These are phyloP conservation scores for Suhomyces maxii DNA, from an alignment of 1,139 yeast species.

Conservation along the genomic window DNA sequence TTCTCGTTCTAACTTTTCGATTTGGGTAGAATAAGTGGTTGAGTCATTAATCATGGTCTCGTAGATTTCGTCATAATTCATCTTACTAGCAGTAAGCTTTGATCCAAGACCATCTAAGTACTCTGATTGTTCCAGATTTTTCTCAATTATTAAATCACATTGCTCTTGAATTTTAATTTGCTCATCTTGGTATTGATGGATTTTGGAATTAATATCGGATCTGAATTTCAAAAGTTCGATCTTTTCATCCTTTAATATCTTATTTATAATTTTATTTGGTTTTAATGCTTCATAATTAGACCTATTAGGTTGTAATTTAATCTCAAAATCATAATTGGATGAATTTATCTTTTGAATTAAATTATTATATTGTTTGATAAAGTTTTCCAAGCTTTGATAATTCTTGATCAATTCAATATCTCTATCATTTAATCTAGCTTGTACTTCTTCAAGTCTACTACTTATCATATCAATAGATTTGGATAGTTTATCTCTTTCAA, in stretches of 20 bases:
- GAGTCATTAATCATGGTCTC: slow-evolving; percentile 58
- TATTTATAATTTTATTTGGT: slow-evolving; percentile 32
- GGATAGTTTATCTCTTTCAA: slow-evolving; percentile 59
- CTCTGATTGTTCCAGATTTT: slow-evolving; percentile 57
- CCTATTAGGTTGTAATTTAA: slow-evolving; percentile 18
- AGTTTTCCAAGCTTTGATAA: slow-evolving; percentile 51
- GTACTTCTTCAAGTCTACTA: slow-evolving; percentile 38
- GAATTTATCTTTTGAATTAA: slow-evolving; percentile 47
- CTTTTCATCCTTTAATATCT: slow-evolving; percentile 37
- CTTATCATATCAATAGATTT: slow-evolving; percentile 55
- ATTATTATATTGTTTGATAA: slow-evolving; percentile 57
- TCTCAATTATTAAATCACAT: slow-evolving; percentile 56
- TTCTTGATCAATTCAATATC: slow-evolving; percentile 49
- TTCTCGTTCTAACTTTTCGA: slow-evolving; percentile 65
- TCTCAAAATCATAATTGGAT: slow-evolving; percentile 26
- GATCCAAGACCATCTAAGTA: slow-evolving; percentile 61
- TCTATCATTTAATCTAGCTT: slow-evolving; percentile 42
- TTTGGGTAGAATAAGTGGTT: slow-evolving; percentile 58
- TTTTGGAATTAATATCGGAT: slow-evolving; percentile 45
- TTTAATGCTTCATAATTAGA: slow-evolving; percentile 21
- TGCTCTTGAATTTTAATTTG: slow-evolving; percentile 58
- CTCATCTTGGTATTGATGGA: slow-evolving; percentile 60
- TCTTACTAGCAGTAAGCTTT: slow-evolving; percentile 51
- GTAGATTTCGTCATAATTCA: slow-evolving; percentile 57
- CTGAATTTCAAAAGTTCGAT: slow-evolving; percentile 47